Conservation (phyloP, 768 basidiomycete species). For the Termitomyces sp. region DNA sequence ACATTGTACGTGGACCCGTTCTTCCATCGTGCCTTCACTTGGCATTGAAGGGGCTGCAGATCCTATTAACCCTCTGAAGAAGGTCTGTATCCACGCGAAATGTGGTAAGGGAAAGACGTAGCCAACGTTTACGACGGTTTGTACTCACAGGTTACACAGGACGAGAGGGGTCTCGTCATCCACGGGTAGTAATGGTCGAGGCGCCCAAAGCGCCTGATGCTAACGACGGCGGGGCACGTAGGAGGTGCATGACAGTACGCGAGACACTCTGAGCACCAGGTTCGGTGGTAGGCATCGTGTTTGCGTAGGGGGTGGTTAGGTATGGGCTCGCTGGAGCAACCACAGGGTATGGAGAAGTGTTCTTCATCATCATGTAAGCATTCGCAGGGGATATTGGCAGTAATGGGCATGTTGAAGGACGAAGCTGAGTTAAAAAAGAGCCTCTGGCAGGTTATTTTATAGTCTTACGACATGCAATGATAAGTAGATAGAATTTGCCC, state of each 20-base stretch:
- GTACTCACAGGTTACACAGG: constrained; percentile 18
- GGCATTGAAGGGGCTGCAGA: constrained; percentile 1
- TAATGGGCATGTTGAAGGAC: background rate
- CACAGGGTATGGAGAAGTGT: constrained; percentile 34
- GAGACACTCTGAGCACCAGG: constrained; percentile 33
- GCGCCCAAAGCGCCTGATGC: constrained; percentile 14
- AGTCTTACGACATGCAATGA: constrained; percentile 9
- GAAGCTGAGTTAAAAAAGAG: background rate
- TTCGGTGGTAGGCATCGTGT: constrained; percentile 32
- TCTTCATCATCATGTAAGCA: constrained; percentile 21
- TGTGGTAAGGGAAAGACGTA: background rate
- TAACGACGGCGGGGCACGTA: constrained; percentile 21
- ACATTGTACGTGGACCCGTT: background rate
- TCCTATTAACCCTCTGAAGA: constrained; percentile 2
- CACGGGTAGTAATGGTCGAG: constrained; percentile 14
- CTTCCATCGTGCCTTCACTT: background rate
- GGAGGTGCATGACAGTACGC: constrained; percentile 26
- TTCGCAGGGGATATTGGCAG: constrained; percentile 12
- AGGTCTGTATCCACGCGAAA: constrained; percentile 4
- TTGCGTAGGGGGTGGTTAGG: constrained; percentile 28
- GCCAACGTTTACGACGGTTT: background rate
- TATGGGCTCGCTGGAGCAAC: constrained; percentile 29
- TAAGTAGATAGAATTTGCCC: background rate
- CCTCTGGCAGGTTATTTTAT: constrained; percentile 6
- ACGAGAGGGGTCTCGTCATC: constrained; percentile 14